These are phyloP conservation scores for Ceratocystis colombiana DNA, from an alignment of 2,329 filamentous ascomycete genomes.

Conservation along the genomic window DNA sequence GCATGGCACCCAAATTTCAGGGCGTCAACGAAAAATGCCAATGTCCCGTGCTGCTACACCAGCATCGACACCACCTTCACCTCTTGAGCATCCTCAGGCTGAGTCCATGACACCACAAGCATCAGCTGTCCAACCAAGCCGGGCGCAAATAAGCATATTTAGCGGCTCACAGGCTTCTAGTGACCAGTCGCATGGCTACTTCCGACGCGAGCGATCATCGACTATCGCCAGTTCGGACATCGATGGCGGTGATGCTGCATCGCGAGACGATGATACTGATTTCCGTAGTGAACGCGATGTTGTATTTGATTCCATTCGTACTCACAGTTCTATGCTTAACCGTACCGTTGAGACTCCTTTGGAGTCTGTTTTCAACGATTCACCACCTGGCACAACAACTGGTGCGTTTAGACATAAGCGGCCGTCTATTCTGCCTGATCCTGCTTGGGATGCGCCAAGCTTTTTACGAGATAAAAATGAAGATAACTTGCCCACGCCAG, in stretches of 20 bases:
- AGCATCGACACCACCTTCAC: background rate
- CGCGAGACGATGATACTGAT: constrained; percentile 66
- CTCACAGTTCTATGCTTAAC: constrained; percentile 55
- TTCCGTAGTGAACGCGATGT: constrained; percentile 57
- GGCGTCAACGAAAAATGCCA: constrained; percentile 27
- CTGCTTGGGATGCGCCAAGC: constrained; percentile 25
- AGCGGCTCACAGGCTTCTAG: constrained; percentile 28
- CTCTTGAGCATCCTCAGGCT: constrained; percentile 21
- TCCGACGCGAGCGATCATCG: constrained; percentile 37
- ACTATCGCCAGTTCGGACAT: constrained; percentile 61
- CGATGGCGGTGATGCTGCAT: constrained; percentile 54
- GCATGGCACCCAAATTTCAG: background rate
- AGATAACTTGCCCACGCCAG: constrained; percentile 42
- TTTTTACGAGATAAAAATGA: constrained; percentile 48
- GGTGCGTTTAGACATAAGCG: constrained; percentile 19
- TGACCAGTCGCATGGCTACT: constrained; percentile 24
- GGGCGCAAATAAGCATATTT: constrained; percentile 24
- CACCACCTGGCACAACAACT: constrained; percentile 51
- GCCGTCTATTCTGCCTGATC: constrained; percentile 24
- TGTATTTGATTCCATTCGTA: constrained; percentile 66
- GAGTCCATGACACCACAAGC: constrained; percentile 34
- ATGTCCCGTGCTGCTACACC: constrained; percentile 13
- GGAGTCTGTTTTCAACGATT: constrained; percentile 74
- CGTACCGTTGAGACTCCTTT: constrained; percentile 60
- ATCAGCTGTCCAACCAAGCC: constrained; percentile 28